These are phyloP conservation scores for Mucor saturninus DNA, from an alignment of 371 early-diverging fungal species.

Conservation along the genomic window DNA sequence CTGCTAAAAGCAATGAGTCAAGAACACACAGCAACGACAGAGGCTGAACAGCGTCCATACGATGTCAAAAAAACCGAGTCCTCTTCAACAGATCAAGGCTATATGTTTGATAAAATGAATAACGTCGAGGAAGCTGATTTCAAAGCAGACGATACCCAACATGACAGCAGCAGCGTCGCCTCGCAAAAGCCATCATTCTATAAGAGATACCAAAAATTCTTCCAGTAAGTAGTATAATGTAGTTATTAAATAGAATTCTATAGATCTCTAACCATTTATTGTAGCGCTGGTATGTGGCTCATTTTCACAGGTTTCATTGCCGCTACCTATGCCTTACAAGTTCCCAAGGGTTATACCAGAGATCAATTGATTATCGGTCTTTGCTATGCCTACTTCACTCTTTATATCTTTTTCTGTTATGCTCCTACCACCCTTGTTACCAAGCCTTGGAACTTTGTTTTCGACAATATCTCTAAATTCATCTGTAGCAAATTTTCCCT, in stretches of 20 bases:
- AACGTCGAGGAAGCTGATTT: conserved; percentile 5
- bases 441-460: conserved; percentile 18
- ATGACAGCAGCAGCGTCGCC: not conserved
- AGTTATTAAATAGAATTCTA: conserved; percentile 1
- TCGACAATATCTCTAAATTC: not conserved
- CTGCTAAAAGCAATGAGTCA: not conserved
- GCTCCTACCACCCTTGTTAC: conserved; percentile 27
- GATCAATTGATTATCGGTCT: conserved; percentile 36
- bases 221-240: conserved; percentile 8
- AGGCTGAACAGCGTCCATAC: not conserved
- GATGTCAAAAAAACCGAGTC: not conserved
- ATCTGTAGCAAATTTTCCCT: not conserved
- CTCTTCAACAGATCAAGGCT: not conserved
- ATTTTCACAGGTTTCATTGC: conserved; percentile 32
- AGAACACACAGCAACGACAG: not conserved
- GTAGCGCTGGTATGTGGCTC: conserved; percentile 27
- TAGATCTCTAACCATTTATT: not conserved
- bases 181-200: conserved; percentile 3
- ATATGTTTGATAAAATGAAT: conserved; percentile 16
- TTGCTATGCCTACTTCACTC: conserved; percentile 31
- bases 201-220: conserved; percentile 9
- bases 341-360: conserved; percentile 37
- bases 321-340: conserved; percentile 32
- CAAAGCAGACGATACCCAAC: not conserved
- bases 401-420: conserved; percentile 26